Conservation (phyloP, 176 grass and related monocot genomes). For the Triticum dicoccoides region DNA sequence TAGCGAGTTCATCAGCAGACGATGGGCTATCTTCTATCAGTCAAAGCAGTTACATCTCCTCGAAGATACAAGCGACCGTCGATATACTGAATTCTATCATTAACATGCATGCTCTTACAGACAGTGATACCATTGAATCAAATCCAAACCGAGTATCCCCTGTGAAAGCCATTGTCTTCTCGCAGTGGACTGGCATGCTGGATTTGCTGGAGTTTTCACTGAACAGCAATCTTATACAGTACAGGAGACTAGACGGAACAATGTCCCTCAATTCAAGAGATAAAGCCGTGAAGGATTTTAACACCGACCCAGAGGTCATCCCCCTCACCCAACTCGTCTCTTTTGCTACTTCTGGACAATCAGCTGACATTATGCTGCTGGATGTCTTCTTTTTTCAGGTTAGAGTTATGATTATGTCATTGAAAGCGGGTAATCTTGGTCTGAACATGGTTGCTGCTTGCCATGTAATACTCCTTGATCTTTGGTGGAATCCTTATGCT, state of each 20-base stretch:
- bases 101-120: constrained; percentile 38
- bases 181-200: constrained; percentile 99
- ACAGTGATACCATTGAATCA: constrained; percentile 43
- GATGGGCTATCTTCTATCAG: constrained; percentile 53
- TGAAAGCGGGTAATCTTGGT: constrained; percentile 90
- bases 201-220: constrained; percentile 84
- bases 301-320: constrained; percentile 87
- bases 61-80: constrained; percentile 77
- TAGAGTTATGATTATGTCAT: constrained; percentile 89
- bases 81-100: constrained; percentile 67
- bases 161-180: constrained; percentile 94
- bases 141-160: constrained; percentile 44
- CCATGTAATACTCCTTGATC: constrained; percentile 94
- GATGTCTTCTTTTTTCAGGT: constrained; percentile 48
- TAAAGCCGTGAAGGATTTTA: constrained; percentile 87
- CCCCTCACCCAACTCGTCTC: not conserved
- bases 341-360: constrained; percentile 7
- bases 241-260: constrained; percentile 92
- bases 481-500: constrained; percentile 92
- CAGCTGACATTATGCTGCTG: not conserved
- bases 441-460: constrained; percentile 93
- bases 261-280: constrained; percentile 90
- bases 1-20: constrained; percentile 51
- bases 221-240: constrained; percentile 81
- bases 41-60: constrained; percentile 77